Base-by-base conservation (phyloP, 2,329 filamentous ascomycete species). In the Diplodia mutila region DNA sequence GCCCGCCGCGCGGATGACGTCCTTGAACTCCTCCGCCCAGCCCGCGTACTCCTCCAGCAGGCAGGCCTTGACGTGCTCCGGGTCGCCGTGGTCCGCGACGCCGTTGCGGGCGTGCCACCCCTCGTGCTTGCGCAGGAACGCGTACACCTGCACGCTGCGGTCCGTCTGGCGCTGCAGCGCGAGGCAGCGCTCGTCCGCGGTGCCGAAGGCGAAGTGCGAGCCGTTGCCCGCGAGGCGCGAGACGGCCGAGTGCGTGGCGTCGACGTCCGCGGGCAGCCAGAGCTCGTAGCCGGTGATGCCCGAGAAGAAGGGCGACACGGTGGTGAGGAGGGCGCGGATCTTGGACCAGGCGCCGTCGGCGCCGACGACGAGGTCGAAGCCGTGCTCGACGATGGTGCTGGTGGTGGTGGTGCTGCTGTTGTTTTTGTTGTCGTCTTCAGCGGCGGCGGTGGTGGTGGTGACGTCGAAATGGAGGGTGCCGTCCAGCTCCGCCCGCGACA, bases 321-420 rank as follows among this genome's bases (percentile, higher is more conserved):
- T 68, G 11, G 71, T 70, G 25, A 80, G 68, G 8, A 75, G 49
- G 3, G 63, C 67, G 16, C 76, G 73, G 7, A 77, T 70, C 69
- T 72, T 82, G 6, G 80, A 82, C 80, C 80, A 83, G 1, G 81
- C 80, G 4, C 83, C 83, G 71, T 85, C 83, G 12, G 80, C 81
- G 4, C 83, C 84, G 27, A 85, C 78, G 7, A 85, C 75, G 2
- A 85, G 77, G 51, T 78, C 74, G 69, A 83, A 83, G 0, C 75
- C 79, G 2, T 69, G 71, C 25, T 77, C 77, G 1, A 67, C 68
- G 23, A 27, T 1, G 16, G 16, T 61, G 12, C 21, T 25, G n/a
- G 25, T 42, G 18, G 11, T 27, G 18, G 37, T 61, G 21, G 3
- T 25, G n/a, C 34, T 25, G 16, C 53, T 34, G 29, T 39, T 18